Evolutionary conservation across 805 yeast species (phyloP), one percentile per base, ranked within the genome.

Genomic region (Yarrowia osloensis): DNA sequence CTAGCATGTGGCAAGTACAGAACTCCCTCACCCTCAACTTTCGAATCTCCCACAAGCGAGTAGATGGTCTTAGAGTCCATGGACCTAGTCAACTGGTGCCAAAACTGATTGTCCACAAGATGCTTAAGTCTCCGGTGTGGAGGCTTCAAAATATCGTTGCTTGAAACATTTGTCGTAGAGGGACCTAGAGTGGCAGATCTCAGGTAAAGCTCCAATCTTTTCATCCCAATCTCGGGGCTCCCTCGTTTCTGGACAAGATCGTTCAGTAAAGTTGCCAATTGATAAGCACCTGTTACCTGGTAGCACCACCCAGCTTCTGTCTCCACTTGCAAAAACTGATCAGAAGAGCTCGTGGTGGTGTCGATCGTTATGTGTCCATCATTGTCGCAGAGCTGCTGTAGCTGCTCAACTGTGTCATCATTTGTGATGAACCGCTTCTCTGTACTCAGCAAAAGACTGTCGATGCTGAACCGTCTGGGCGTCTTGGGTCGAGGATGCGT

Each of bases 361-460:
- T 90, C 96, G 59, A 90, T 86, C 8, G 96, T 90, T 74, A 90
- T 92, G 76, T 93, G 97, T 75, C 78, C 87, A 75, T 93, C 88
- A 65, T 82, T 81, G 77, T 93, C 97, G 2, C 97, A 91, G 74
- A 92, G 97, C 75, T 92, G 97, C 33, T 81, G 83, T 67, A 92
- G 79, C 50, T 93, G 47, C 26, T 57, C 49, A 2, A 57, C 9
- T 8, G 63, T 57, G n/a, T 57, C 49, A 37, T 57, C 63, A n/a
- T 7, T 7, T 7, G 49, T 4, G 3, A 57, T 17, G 15, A 57
- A 13, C 39, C 9, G 9, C 11, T 54, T 54, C 12, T 54, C 46
- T 11, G 24, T 2, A 17, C 33, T 47, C 19, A 26, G 46, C 24
- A 26, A n/a, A 19, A 54, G 46, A 26, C 24, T 19, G 19, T 11